A percentile compares a stretch with the other conserved stretches of the same genome.
Evolutionary conservation across 345 rosid genomes (phyloP).

Genomic region (Gossypium thurberi): DNA sequence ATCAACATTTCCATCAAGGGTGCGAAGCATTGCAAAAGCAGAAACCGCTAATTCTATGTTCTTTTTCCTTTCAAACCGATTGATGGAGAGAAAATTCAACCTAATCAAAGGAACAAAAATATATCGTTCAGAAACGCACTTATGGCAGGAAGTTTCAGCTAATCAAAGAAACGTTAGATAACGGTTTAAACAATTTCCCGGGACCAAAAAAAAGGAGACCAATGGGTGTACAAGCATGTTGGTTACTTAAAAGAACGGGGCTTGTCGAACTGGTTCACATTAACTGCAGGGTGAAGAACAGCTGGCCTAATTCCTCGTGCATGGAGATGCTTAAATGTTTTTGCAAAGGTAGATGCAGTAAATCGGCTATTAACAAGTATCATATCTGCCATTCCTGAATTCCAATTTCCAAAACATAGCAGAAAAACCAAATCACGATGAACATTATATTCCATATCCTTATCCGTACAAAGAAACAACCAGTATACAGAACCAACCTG

Average conservation of each 20-base stretch:
- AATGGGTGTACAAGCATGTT: conserved; percentile 28
- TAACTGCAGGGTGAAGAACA: conserved; percentile 88
- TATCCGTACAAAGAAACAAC: not conserved
- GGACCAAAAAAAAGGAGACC: conserved; percentile 20
- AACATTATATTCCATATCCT: conserved; percentile 1
- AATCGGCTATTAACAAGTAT: conserved; percentile 83
- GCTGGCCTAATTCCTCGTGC: conserved; percentile 61
- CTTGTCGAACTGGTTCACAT: conserved; percentile 62
- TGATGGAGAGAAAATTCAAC: conserved; percentile 76
- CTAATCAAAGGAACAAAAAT: conserved; percentile 29
- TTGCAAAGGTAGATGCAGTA: conserved; percentile 77
- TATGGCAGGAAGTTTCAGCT: not conserved
- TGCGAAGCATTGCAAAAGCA: conserved; percentile 68
- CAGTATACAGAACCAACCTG: conserved; percentile 37
- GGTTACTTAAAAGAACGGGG: conserved; percentile 52
- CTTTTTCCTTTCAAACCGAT: conserved; percentile 90
- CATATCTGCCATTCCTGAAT: conserved; percentile 82
- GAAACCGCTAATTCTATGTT: conserved; percentile 80
- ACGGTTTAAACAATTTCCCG: conserved; percentile 3
- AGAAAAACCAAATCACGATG: not conserved
- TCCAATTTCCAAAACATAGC: conserved; percentile 3
- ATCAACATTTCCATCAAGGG: conserved; percentile 28
- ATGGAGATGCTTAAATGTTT: conserved; percentile 74
- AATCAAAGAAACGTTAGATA: not conserved
- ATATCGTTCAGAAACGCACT: conserved; percentile 1